These are phyloP conservation scores for Aspergillus mulundensis DNA, from an alignment of 495 filamentous ascomycete genomes.

Conservation along the genomic window DNA sequence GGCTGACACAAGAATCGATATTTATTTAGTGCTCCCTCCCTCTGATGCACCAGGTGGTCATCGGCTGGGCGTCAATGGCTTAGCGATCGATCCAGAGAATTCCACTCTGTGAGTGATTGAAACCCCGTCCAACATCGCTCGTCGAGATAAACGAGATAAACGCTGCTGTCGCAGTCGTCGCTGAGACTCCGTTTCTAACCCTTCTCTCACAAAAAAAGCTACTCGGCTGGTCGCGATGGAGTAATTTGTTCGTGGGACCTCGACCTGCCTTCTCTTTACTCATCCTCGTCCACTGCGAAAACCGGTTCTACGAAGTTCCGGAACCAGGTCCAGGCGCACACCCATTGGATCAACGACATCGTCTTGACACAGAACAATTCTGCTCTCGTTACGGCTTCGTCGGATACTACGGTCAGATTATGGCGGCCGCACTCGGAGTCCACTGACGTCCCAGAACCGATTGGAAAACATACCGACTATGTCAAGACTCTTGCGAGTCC, in stretches of 20 bases:
- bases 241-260: slow-evolving; percentile 95
- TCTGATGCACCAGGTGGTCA: slow-evolving; percentile 89
- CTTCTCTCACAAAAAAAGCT: slow-evolving; percentile 50
- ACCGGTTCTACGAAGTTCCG: slow-evolving; percentile 62
- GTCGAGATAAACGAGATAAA: slow-evolving; percentile 3
- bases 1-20: slow-evolving; percentile 16
- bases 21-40: slow-evolving; percentile 76
- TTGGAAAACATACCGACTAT: slow-evolving; percentile 93
- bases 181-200: slow-evolving; percentile 22
- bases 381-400: slow-evolving; percentile 88
- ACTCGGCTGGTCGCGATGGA: slow-evolving; percentile 93
- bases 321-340: slow-evolving; percentile 92
- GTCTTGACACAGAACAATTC: slow-evolving; percentile 77
- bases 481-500: slow-evolving; percentile 91
- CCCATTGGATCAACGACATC: slow-evolving; percentile 98
- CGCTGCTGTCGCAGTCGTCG: slow-evolving; percentile 9
- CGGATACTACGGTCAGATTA: slow-evolving; percentile 89
- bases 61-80: slow-evolving; percentile 87
- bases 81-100: slow-evolving; percentile 79
- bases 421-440: slow-evolving; percentile 84
- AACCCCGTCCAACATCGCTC: background rate
- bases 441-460: slow-evolving; percentile 64
- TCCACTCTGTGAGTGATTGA: slow-evolving; percentile 70
- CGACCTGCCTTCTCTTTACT: slow-evolving; percentile 44
- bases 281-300: slow-evolving; percentile 29